A percentile compares a stretch with the other conserved stretches of the same genome.
These are phyloP conservation scores for Cordyceps cicadae DNA, from an alignment of 2,329 filamentous ascomycete species.

Conservation along the genomic window DNA sequence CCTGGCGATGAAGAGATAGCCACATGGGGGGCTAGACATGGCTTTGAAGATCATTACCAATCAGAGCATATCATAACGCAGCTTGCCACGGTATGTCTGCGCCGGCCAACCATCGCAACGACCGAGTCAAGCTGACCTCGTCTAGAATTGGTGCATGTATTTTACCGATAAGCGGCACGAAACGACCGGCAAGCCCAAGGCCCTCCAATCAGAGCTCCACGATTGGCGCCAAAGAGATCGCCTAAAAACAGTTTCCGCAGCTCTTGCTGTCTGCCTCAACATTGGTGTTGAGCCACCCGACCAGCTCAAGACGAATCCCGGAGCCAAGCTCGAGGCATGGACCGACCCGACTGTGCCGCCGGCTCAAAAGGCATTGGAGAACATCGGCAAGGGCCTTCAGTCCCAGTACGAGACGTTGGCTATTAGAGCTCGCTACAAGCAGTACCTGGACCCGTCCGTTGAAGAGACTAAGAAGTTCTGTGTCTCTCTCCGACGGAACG, in stretches of 20 bases:
- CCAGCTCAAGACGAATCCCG: conserved; percentile 89
- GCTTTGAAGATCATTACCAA: conserved; percentile 87
- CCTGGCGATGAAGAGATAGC: conserved; percentile 37
- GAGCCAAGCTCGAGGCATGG: conserved; percentile 93
- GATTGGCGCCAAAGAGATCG: conserved; percentile 98
- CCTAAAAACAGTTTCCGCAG: conserved; percentile 91
- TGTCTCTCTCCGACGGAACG: conserved; percentile 78
- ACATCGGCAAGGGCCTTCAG: conserved; percentile 93
- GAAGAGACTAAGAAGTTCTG: conserved; percentile 98
- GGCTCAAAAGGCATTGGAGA: conserved; percentile 78
- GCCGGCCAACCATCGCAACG: conserved; percentile 9
- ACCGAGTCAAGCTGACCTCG: not conserved
- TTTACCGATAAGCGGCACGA: conserved; percentile 98
- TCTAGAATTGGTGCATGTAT: conserved; percentile 97
- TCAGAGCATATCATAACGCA: conserved; percentile 83
- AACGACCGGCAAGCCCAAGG: conserved; percentile 79
- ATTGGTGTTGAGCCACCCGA: conserved; percentile 97
- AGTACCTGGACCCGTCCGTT: conserved; percentile 90
- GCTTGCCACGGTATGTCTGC: conserved; percentile 62
- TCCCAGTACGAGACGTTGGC: conserved; percentile 93
- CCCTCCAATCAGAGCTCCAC: conserved; percentile 57
- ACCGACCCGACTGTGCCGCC: conserved; percentile 79
- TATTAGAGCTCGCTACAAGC: conserved; percentile 92
- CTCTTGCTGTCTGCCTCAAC: conserved; percentile 88
- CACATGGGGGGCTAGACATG: conserved; percentile 62